These are phyloP conservation scores for Cutaneotrichosporon sp. DNA, from an alignment of 1,284 basidiomycete genomes.

Conservation along the genomic window DNA sequence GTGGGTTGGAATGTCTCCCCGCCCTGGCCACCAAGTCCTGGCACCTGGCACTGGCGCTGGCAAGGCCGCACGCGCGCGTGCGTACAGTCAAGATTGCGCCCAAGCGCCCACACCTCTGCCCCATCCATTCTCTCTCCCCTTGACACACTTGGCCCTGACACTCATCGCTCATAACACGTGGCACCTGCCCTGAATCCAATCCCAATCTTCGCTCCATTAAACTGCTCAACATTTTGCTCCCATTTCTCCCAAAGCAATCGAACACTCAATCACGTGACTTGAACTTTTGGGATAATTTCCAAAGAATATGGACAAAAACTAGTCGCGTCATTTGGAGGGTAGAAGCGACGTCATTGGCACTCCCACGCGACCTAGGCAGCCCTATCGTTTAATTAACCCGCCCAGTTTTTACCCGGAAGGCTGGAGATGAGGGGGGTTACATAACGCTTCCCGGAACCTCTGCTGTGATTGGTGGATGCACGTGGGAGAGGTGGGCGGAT, in stretches of 20 bases:
- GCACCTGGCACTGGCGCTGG: no score
- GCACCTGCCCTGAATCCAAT: not conserved
- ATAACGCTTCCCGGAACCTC: not conserved
- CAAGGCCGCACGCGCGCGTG: no score
- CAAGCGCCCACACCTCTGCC: no score
- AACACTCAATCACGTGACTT: not conserved
- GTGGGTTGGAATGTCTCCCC: no score
- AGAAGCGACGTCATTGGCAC: not conserved
- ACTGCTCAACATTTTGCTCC: not conserved
- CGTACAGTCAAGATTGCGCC: no score
- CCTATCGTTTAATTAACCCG: not conserved
- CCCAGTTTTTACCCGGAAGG: not conserved
- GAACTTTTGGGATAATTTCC: not conserved
- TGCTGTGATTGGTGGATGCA: not conserved
- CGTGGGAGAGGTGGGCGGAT: not conserved
- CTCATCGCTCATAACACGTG: not conserved
- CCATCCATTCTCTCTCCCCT: no score
- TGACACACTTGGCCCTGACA: not conserved
- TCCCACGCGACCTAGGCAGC: not conserved
- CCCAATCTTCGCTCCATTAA: not conserved
- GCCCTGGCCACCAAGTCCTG: no score
- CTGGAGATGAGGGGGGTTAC: not conserved
- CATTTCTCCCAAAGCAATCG: not conserved
- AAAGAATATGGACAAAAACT: no score
- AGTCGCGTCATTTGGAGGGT: not conserved